Evolutionary conservation across 495 filamentous ascomycete species (phyloP), one percentile per base, ranked within the genome.

Genomic region (Lasiosphaeria hispida): DNA sequence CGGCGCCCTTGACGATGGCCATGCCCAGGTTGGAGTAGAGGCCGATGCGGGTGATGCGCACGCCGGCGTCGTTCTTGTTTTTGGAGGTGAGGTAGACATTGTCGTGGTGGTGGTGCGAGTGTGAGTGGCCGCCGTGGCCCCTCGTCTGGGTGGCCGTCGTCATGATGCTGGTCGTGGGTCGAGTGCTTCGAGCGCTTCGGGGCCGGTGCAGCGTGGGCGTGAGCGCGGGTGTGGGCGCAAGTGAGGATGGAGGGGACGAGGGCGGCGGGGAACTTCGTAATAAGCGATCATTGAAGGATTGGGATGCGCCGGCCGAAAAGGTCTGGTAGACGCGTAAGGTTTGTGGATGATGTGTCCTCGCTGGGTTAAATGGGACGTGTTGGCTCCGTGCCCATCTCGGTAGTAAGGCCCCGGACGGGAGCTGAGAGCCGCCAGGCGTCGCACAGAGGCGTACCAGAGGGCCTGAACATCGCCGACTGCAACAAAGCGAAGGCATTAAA

Each of bases 41-140:
- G 7, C 94, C 94, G 65, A 97, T 86, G 51, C 93, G 83, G 33
- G 94, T 98, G 55, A 98, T 98, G 51, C 91, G 86, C 57, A 98
- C 94, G 55, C 91, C 94, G 15, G 94, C 89, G 74, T 98, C 95
- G 42, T 87, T 85, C 72, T 90, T 96, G 75, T 98, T 92, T 36
- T 78, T 80, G 1, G 92, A 96, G 4, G 85, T 90, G 30, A 98
- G 81, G 71, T 93, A 97, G 33, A 86, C 84, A 78, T 92, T 96
- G 75, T 94, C 90, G 64, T 91, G 89, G 72, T 89, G 85, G 69
- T 81, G 79, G 58, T 83, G 69, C 48, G 75, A 69, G 59, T 81
- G 80, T 10, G 70, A 73, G 57, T 85, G 84, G 54, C 69, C 69
- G 51, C 62, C 68, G 59, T 83, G 80, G 38, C 71, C 71, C 55